Percentiles rank a stretch among this genome's conserved stretches.
phyloP scores from a whole-genome alignment of 805 yeast species.

The Kodamaea fukazawae region DNA sequence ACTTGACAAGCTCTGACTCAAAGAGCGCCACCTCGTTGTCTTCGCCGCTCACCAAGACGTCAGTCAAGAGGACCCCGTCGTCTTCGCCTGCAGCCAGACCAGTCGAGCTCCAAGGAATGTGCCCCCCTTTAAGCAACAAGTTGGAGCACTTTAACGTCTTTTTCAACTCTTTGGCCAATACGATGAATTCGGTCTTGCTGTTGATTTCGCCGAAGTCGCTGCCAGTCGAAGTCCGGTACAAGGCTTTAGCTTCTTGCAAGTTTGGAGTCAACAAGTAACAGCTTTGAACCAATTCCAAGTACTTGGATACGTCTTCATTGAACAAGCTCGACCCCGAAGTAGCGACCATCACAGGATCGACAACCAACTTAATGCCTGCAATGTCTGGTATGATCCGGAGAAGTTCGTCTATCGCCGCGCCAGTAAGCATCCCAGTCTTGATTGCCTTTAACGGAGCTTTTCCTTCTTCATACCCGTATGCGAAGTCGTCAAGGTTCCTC shows the following conservation, averaged over 20 bases:
- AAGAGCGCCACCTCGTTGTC: conserved; percentile 38
- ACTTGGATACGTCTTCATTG: conserved; percentile 43
- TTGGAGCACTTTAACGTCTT: conserved; percentile 40
- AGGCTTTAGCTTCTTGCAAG: conserved; percentile 56
- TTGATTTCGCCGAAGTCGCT: conserved; percentile 16
- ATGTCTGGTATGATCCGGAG: conserved; percentile 32
- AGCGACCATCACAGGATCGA: conserved; percentile 85
- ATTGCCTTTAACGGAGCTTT: conserved; percentile 51
- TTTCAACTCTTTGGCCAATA: conserved; percentile 25
- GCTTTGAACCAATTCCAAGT: conserved; percentile 41
- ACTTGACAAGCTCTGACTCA: conserved; percentile 43
- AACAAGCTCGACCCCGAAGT: conserved; percentile 70
- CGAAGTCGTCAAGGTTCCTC: conserved; percentile 57
- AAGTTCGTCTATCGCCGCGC: conserved; percentile 51
- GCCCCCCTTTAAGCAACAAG: conserved; percentile 81
- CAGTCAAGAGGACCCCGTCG: conserved; percentile 32
- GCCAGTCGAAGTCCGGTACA: conserved; percentile 29
- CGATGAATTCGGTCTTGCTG: conserved; percentile 33
- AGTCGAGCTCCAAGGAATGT: conserved; percentile 44
- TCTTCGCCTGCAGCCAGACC: conserved; percentile 13
- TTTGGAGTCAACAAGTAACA: conserved; percentile 77
- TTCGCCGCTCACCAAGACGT: conserved; percentile 50
- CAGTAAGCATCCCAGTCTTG: conserved; percentile 76
- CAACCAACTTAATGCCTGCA: conserved; percentile 42
- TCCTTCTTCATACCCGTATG: conserved; percentile 22